Conservation (phyloP, 2,329 filamentous ascomycete genomes). For the Xylariaceae sp. region DNA sequence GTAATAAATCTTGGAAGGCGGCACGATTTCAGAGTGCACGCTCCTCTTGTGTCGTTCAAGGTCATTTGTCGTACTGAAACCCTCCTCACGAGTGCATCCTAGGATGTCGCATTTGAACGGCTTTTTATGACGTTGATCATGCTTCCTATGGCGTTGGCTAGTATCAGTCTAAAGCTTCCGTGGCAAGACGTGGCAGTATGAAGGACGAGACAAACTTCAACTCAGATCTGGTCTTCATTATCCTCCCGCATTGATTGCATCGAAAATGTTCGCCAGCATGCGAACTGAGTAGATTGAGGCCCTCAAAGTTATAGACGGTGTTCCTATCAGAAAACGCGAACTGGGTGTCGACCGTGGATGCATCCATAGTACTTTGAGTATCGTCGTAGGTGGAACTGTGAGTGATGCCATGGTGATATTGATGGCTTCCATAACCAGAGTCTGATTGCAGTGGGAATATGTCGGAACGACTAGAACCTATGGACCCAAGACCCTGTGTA, state of each 20-base stretch:
- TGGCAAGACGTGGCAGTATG: neutral
- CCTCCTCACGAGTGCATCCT: conserved; percentile 56
- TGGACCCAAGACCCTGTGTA: conserved; percentile 19
- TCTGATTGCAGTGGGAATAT: conserved; percentile 35
- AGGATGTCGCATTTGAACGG: conserved; percentile 56
- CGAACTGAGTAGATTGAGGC: conserved; percentile 9
- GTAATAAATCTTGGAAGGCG: conserved; percentile 49
- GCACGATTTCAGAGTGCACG: conserved; percentile 53
- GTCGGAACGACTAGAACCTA: conserved; percentile 13
- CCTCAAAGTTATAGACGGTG: conserved; percentile 6
- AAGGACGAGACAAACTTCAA: conserved; percentile 42
- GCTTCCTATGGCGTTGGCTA: conserved; percentile 55
- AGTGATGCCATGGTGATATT: conserved; percentile 38
- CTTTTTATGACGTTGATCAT: conserved; percentile 64
- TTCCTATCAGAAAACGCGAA: conserved; percentile 16
- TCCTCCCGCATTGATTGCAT: conserved; percentile 39
- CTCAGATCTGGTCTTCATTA: conserved; percentile 49
- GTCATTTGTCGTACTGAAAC: conserved; percentile 78
- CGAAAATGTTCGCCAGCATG: conserved; percentile 18
- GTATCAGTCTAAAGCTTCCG: conserved; percentile 21
- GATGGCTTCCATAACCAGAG: conserved; percentile 44
- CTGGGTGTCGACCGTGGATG: conserved; percentile 30
- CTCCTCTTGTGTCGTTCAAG: conserved; percentile 72
- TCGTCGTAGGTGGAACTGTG: conserved; percentile 43
- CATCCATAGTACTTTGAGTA: conserved; percentile 35